Base-by-base conservation (phyloP, 176 grass and related monocot genomes). In the Pharus latifolius region DNA sequence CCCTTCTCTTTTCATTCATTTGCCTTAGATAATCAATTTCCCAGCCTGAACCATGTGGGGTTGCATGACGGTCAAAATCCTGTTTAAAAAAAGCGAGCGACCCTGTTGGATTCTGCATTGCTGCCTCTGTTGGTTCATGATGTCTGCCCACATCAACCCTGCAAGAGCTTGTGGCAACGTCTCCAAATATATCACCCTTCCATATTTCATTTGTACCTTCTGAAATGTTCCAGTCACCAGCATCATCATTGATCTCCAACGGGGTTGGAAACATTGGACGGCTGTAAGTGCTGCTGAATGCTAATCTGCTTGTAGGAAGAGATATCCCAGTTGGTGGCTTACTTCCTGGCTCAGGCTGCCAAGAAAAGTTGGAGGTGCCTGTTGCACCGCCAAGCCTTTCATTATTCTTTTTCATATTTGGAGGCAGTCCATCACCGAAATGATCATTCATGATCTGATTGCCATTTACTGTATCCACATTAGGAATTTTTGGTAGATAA, bases 21-120 rank as follows among this genome's bases (percentile, higher is more conserved):
- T 80, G 75, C 34, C 62, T 65, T 65, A 85, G 59, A 85, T 85
- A 72, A 40, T 98, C 78, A 47, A 74, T 85, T 83, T 81, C 88
- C 87, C 81, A 86, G 10, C 31, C 15, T 61, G 64, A 74, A 48
- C 60, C 74, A 62, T 79, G 78, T 81, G 80, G 76, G 65, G 70
- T 74, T 25, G 20, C 58, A 70, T 61, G 35, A 31, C 27, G 53
- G 20, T 50, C 73, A 55, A 73, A 70, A 57, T 70, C 72, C 22
- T 67, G 69, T 61, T 79, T 89, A 78, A 77, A 73, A 79, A 81
- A 83, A 77, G 63, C 55, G 87, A 87, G 68, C 6, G 70, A 84
- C 49, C 63, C 58, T 73, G 57, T 62, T 65, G 35, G 46, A 78
- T 54, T 64, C 59, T 82, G 81, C 40, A 75, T 51, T 19, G 66